Base-by-base conservation (phyloP, 352 stramenopile species). In the Globisporangium ultimum region DNA sequence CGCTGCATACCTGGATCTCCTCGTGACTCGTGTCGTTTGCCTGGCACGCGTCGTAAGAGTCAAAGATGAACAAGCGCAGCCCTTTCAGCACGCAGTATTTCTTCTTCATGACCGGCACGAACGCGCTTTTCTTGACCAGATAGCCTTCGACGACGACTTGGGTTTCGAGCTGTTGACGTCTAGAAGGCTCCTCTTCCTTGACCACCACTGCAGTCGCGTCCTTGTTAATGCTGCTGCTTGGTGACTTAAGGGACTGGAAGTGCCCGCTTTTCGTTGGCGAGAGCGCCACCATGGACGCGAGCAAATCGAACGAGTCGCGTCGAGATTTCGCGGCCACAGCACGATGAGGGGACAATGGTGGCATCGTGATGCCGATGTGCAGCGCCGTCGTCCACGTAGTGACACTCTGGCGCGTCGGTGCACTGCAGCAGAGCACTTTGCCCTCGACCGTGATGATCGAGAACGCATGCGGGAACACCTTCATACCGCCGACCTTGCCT, bases 361-460 rank as follows among this genome's bases (percentile, higher is more conserved):
- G 81, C 84, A 93, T 93, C 1, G 84, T 88, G 2, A 88, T 63
- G 1, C 78, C 79, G 6, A 91, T 87, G 48, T 91, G 80, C 0
- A 93, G 67, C 7, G 80, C 84, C 0, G 77, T 74, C 2, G 83
- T 83, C 84, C 84, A 91, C 34, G 78, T 78, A n/a, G 80, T 69
- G 5, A 77, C 78, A 48, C 72, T 87, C 48, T 91, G 81, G 38
- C 72, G 69, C 41, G 80, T 78, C 18, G 81, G 80, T 9, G 79
- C 84, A 22, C 78, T 85, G 48, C 80, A 89, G 13, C 69, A 68
- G 10, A 93, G 61, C 20, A 74, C 80, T 53, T 88, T 89, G 0
- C 84, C 81, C 40, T 93, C 84, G 15, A 90, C 73, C 1, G 84
- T 91, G 5, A 68, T 61, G 21, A 93, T 68, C 0, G 69, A 63